Base-by-base conservation (phyloP, 768 basidiomycete genomes). In the Tricholoma sp. region DNA sequence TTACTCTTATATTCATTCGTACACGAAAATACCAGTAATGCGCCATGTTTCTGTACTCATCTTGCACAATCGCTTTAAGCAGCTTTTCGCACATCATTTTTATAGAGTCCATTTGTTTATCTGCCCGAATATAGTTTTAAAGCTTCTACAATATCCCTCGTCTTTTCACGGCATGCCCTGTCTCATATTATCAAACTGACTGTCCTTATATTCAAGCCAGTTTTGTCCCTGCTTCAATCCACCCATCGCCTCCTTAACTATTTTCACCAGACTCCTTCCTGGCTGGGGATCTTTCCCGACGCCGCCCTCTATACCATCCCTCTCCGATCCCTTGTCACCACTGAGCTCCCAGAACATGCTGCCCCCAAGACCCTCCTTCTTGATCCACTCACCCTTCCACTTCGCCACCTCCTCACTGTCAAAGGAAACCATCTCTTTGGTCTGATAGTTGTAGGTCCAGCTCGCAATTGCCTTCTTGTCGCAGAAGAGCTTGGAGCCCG, bases 271-370 rank as follows among this genome's bases (percentile, higher is more conserved):
- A 63, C 89, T 91, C 58, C 69, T 67, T 4, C 91, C 86, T 31
- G 84, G 81, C 61, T 88, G 82, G 3, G 78, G 76, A 28, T 87
- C 87, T 70, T 94, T 94, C 2, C 90, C 91, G 1, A 72, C 77
- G 2, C 89, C 88, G 7, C 72, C 71, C 60, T 92, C 89, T 82
- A 91, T 86, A 11, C 82, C 88, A 37, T 88, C 83, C 52, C 89
- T 80, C 31, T 68, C 62, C 6, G 73, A 72, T 1, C 83, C 82
- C 68, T 93, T 92, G 72, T 98, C 96, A 2, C 91, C 92, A 61
- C 87, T 89, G 41, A 96, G 76, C 68, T 95, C 92, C 92, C 91
- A 94, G 62, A 88, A 88, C 97, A 99, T 99, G 55, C 88, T 89
- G 0, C 97, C 97, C 6, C 90, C 91, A 4, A 98, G 73, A 0